Evolutionary conservation across 2,329 filamentous ascomycete genomes (phyloP).

Genomic region (Fusarium chlamydosporum): DNA sequence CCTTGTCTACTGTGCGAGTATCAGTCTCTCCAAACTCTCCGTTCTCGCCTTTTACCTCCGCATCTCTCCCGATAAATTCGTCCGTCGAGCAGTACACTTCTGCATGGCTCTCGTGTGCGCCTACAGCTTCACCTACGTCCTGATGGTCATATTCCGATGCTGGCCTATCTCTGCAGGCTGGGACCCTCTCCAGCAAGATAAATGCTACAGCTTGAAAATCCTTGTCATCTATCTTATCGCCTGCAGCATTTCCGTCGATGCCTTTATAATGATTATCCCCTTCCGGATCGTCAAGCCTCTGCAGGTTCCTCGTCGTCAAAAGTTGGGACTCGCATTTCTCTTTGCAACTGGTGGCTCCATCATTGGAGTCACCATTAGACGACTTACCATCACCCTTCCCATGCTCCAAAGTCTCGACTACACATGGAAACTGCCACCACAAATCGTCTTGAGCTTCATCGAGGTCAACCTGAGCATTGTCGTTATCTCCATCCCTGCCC

Average conservation of each 20-base stretch:
- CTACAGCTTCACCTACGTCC: conserved; percentile 59
- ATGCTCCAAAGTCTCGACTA: conserved; percentile 48
- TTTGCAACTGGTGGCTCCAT: conserved; percentile 57
- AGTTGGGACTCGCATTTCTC: conserved; percentile 63
- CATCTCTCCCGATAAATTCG: conserved; percentile 52
- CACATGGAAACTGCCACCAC: conserved; percentile 47
- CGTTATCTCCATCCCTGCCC: conserved; percentile 64
- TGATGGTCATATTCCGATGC: conserved; percentile 59
- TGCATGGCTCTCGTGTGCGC: conserved; percentile 56
- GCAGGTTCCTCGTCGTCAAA: conserved; percentile 63
- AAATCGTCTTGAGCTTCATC: conserved; percentile 61
- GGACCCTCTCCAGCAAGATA: conserved; percentile 56
- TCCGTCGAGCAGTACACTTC: conserved; percentile 43
- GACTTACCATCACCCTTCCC: conserved; percentile 48
- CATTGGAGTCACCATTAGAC: conserved; percentile 50
- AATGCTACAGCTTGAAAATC: conserved; percentile 58
- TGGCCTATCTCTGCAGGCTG: conserved; percentile 59
- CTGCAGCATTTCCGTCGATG: conserved; percentile 63
- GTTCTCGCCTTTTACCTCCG: conserved; percentile 63
- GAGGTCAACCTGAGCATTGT: conserved; percentile 65
- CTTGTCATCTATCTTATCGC: conserved; percentile 47
- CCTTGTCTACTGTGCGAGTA: conserved; percentile 58
- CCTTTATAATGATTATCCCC: conserved; percentile 62
- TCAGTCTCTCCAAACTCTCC: conserved; percentile 60
- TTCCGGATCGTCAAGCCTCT: conserved; percentile 61